Base-by-base conservation (phyloP, 495 filamentous ascomycete genomes). In the Podospora sp. region DNA sequence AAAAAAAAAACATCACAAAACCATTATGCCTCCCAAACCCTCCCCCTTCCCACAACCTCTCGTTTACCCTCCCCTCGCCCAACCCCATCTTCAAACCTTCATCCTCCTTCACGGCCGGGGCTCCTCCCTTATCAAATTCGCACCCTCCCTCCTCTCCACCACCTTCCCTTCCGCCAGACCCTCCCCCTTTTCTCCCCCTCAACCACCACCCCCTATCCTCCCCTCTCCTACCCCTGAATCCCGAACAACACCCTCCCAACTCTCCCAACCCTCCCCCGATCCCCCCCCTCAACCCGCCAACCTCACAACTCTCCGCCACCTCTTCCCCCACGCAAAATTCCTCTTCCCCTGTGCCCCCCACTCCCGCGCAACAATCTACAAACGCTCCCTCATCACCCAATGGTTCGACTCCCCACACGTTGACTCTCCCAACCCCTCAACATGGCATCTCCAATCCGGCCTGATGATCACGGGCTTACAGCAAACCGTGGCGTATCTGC, bases 401-500 rank as follows among this genome's bases (percentile, higher is more conserved):
- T 88, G 85, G 86, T 87, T 85, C 72, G 85, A 88, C 70, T 74
- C 75, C 68, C 82, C 75, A 69, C 76, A 82, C 27, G 69, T 86
- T 66, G 60, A 65, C 72, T 29, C 70, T 51, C 72, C 81, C 14
- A 18, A 26, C 6, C 29, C 29, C 8, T 33, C 29, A 33, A 33
- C 29, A 33, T 33, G 29, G 29, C 29, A 50, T 0, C 26, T n/a
- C 2, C 24, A 68, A 16, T 66, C 73, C 25, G 67, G 68, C 62
- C 60, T 86, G 18, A 77, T 81, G 68, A 52, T 78, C 8, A 71
- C 79, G 0, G 85, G 85, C 0, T 64, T 88, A 16, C 71, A 75
- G 24, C 78, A 81, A 63, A 84, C 78, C 1, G 70, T 67, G 6
- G 36, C 36, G 2, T 82, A 79, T 63, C 9, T 87, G 3, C 79